phyloP scores from a whole-genome alignment of 495 filamentous ascomycete species.

The Lasiosphaeria hispida region DNA sequence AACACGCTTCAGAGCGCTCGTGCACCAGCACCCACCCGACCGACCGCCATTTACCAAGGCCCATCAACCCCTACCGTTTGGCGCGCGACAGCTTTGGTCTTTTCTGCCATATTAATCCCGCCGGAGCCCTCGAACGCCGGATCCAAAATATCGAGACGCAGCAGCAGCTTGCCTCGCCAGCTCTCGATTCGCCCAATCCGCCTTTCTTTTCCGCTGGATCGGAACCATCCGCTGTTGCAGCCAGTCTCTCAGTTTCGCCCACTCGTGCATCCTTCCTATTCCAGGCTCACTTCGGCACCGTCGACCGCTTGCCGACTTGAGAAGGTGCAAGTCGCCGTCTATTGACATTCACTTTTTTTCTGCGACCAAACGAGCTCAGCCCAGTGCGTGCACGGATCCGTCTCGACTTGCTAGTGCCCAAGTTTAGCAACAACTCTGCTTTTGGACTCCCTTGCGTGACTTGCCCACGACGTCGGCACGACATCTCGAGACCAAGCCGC shows the following conservation, averaged over 20 bases:
- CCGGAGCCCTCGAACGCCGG: slow-evolving; percentile 30
- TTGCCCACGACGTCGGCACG: background rate
- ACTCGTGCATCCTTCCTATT: slow-evolving; percentile 13
- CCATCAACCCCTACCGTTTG: slow-evolving; percentile 18
- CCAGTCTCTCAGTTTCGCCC: background rate
- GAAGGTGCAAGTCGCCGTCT: slow-evolving; percentile 13
- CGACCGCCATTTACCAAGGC: no score
- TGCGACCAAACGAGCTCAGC: no score
- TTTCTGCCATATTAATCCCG: slow-evolving; percentile 32
- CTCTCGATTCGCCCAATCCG: slow-evolving; percentile 11
- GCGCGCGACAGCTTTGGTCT: slow-evolving; percentile 28
- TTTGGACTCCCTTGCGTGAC: background rate
- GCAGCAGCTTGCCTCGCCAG: slow-evolving; percentile 8
- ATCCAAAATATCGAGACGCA: slow-evolving; percentile 29
- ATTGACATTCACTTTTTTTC: background rate
- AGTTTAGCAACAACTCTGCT: background rate
- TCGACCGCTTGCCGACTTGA: slow-evolving; percentile 17
- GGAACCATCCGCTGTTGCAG: slow-evolving; percentile 1
- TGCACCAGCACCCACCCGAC: slow-evolving; percentile 16
- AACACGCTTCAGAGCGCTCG: slow-evolving; percentile 27
- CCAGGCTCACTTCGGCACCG: slow-evolving; percentile 12
- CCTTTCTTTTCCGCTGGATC: slow-evolving; percentile 20
- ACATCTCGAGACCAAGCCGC: slow-evolving; percentile 3
- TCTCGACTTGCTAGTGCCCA: background rate
- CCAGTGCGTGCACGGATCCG: slow-evolving; percentile 2